These are phyloP conservation scores for Globisporangium polare DNA, from an alignment of 352 stramenopile genomes.

Conservation along the genomic window DNA sequence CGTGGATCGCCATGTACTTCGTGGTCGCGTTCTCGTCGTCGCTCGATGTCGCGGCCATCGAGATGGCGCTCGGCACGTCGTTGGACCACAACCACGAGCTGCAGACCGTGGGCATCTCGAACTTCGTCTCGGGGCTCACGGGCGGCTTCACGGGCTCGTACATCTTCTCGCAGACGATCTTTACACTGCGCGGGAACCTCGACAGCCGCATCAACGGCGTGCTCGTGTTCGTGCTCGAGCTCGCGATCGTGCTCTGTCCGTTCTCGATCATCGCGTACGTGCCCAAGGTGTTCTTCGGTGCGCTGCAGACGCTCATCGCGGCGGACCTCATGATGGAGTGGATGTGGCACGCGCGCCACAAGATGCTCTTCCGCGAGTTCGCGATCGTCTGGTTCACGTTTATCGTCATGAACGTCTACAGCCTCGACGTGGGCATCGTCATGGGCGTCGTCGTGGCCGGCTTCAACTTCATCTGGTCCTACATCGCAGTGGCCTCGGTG, in stretches of 20 bases:
- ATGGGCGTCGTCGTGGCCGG: constrained; percentile 87
- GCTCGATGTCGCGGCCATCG: constrained; percentile 96
- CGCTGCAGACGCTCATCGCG: constrained; percentile 95
- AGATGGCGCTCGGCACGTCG: constrained; percentile 93
- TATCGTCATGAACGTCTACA: constrained; percentile 90
- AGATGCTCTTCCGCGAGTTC: constrained; percentile 90
- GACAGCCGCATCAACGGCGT: constrained; percentile 67
- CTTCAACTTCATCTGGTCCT: constrained; percentile 88
- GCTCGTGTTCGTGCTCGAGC: constrained; percentile 75
- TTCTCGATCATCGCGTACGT: constrained; percentile 95
- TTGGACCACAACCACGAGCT: constrained; percentile 96
- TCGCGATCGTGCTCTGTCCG: constrained; percentile 80
- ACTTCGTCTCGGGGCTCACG: constrained; percentile 93
- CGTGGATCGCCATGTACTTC: constrained; percentile 96
- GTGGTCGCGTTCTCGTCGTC: constrained; percentile 98
- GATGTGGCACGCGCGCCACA: constrained; percentile 87
- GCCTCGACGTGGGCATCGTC: constrained; percentile 94
- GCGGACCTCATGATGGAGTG: constrained; percentile 97
- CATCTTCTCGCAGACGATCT: constrained; percentile 98
- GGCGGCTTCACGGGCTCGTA: constrained; percentile 98
- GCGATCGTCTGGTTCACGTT: constrained; percentile 93
- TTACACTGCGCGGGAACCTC: constrained; percentile 77
- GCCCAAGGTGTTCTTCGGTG: constrained; percentile 97
- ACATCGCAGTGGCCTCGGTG: constrained; percentile 65
- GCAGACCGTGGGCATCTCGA: constrained; percentile 94